Conservation (phyloP, 2,329 filamentous ascomycete genomes). For the Trichophyton simii region DNA sequence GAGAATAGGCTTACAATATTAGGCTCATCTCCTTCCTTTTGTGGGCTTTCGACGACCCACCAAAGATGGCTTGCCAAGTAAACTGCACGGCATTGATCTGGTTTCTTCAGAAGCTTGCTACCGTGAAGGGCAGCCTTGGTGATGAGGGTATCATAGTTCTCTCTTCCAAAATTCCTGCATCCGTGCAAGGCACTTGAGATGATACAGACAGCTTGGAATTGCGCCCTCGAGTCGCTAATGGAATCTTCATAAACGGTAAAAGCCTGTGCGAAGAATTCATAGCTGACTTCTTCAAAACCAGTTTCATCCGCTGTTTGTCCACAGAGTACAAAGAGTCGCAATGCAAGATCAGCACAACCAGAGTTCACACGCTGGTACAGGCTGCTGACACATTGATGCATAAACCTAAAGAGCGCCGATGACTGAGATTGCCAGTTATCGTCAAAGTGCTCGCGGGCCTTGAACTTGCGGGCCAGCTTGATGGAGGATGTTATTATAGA, state of each 20-base stretch:
- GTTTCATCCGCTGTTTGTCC: slow-evolving; percentile 87
- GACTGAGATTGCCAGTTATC: slow-evolving; percentile 62
- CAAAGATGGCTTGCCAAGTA: slow-evolving; percentile 94
- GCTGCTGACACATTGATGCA: slow-evolving; percentile 75
- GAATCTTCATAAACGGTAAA: slow-evolving; percentile 97
- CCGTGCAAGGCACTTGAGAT: slow-evolving; percentile 82
- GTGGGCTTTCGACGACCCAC: slow-evolving; percentile 82
- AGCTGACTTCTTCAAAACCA: slow-evolving; percentile 87
- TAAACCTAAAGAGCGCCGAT: slow-evolving; percentile 85
- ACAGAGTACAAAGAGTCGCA: slow-evolving; percentile 81
- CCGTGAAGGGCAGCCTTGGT: slow-evolving; percentile 95
- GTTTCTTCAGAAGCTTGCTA: slow-evolving; percentile 93
- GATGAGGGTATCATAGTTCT: slow-evolving; percentile 97
- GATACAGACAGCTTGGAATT: slow-evolving; percentile 95
- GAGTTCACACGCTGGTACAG: slow-evolving; percentile 76
- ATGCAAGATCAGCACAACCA: slow-evolving; percentile 71
- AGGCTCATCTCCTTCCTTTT: slow-evolving; percentile 66
- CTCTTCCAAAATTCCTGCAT: slow-evolving; percentile 80
- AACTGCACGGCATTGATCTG: slow-evolving; percentile 91
- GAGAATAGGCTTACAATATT: slow-evolving; percentile 51
- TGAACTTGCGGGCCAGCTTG: slow-evolving; percentile 79
- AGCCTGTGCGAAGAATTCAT: slow-evolving; percentile 96
- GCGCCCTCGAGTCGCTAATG: slow-evolving; percentile 86
- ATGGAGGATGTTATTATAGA: slow-evolving; percentile 81
- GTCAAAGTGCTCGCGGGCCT: slow-evolving; percentile 76